A percentile compares a stretch with the other conserved stretches of the same genome.
Evolutionary conservation across 2,329 filamentous ascomycete species (phyloP).

Genomic region (Ophiostoma ulmi): DNA sequence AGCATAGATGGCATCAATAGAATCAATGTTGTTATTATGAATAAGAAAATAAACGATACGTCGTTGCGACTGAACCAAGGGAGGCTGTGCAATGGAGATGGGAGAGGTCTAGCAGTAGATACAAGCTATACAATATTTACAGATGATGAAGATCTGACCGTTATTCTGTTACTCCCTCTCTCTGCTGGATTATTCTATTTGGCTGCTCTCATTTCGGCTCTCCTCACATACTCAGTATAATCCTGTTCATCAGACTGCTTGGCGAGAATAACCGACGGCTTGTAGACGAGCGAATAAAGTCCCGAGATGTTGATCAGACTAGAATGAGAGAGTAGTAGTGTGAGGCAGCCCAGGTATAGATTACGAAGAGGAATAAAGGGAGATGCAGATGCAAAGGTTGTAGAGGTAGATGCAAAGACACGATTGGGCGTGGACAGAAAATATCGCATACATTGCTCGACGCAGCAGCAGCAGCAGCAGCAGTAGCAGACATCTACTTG

Average conservation of each 20-base stretch:
- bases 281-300: not conserved
- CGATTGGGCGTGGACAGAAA: not conserved
- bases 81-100: not conserved
- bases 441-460: not conserved
- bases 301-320: not conserved
- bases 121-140: not conserved
- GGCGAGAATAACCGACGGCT: not conserved
- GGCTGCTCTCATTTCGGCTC: not conserved
- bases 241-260: slow-evolving; percentile 11
- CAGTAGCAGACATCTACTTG: not conserved
- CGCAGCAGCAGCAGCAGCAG: not conserved
- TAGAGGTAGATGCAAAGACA: not conserved
- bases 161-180: not conserved
- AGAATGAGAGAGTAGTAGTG: not conserved
- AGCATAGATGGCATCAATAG: too few species aligned
- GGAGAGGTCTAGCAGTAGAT: not conserved
- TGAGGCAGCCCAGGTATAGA: slow-evolving; percentile 9
- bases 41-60: too few species aligned
- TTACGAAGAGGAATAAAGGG: not conserved
- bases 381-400: not conserved
- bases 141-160: not conserved
- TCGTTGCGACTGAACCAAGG: not conserved
- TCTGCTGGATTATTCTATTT: not conserved
- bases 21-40: not conserved
- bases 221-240: not conserved